Conservation (phyloP, 495 filamentous ascomycete species). For the Penicillium ucsense region DNA sequence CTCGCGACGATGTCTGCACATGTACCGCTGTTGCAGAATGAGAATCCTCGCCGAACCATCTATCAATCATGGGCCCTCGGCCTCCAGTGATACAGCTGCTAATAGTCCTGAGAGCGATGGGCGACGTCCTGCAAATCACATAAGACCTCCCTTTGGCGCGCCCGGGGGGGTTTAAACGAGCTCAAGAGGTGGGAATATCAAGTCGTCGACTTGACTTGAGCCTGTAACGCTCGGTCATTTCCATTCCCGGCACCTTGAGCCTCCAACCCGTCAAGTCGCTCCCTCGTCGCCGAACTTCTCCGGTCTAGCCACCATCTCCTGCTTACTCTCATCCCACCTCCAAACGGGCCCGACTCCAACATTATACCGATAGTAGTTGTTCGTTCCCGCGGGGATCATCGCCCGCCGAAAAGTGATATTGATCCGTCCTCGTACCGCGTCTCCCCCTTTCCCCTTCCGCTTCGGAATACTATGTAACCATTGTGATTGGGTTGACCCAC, state of each 20-base stretch:
- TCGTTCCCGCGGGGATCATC: conserved; percentile 52
- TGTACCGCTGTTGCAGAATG: too few relatives aligned
- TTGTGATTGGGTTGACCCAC: conserved; percentile 53
- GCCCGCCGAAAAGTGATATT: conserved; percentile 68
- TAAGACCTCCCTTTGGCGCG: too few relatives aligned
- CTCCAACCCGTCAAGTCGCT: not conserved
- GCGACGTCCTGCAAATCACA: too few relatives aligned
- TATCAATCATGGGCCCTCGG: too few relatives aligned
- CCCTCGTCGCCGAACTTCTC: not conserved
- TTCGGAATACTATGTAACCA: conserved; percentile 75
- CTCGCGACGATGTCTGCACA: too few relatives aligned
- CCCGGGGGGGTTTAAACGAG: too few relatives aligned
- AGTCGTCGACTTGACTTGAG: too few relatives aligned
- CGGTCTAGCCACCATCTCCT: conserved; percentile 40
- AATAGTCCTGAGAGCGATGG: too few relatives aligned
- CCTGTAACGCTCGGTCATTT: too few relatives aligned
- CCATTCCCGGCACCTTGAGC: not conserved
- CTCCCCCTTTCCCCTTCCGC: conserved; percentile 39
- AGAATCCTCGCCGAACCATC: too few relatives aligned
- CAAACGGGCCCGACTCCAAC: conserved; percentile 55
- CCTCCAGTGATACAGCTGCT: too few relatives aligned
- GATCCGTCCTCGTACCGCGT: conserved; percentile 49
- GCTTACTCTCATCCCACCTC: conserved; percentile 44
- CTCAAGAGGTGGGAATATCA: too few relatives aligned
- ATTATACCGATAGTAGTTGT: conserved; percentile 70